Conservation (phyloP, 1,139 yeast genomes). For the Keqinozyma sinolaborantium region DNA sequence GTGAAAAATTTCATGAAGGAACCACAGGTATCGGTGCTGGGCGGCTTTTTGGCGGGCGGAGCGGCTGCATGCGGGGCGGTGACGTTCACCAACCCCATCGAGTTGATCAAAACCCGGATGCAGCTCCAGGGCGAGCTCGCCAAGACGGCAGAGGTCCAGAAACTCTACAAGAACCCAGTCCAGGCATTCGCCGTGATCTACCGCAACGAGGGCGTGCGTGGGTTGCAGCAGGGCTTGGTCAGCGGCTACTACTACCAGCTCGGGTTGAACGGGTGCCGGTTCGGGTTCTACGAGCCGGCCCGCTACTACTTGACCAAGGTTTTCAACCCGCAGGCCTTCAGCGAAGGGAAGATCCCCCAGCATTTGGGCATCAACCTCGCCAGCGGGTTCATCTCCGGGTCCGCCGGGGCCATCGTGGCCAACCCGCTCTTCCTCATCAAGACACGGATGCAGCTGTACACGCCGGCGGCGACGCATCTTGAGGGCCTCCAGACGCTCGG, state of each 20-base stretch:
- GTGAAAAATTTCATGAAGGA: too few relatives aligned
- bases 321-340: conserved; percentile 47
- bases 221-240: conserved; percentile 81
- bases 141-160: conserved; percentile 43
- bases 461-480: conserved; percentile 15
- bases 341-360: conserved; percentile 48
- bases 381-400: conserved; percentile 83
- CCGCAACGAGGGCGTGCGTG: conserved; percentile 79
- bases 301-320: conserved; percentile 56
- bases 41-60: conserved; percentile 92
- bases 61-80: conserved; percentile 98
- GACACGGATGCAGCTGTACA: conserved; percentile 92
- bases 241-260: conserved; percentile 87
- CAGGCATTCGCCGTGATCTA: conserved; percentile 80
- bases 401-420: conserved; percentile 85
- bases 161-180: conserved; percentile 71
- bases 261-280: conserved; percentile 87
- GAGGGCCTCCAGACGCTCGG: conserved; percentile 55
- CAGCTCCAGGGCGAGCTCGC: conserved; percentile 92
- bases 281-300: conserved; percentile 90
- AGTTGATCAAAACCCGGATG: conserved; percentile 90
- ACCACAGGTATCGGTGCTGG: conserved; percentile 53
- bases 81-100: conserved; percentile 94
- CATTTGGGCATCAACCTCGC: conserved; percentile 64
- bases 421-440: conserved; percentile 90